A percentile compares a stretch with the other conserved stretches of the same genome.
Conservation (phyloP, 2,329 filamentous ascomycete species). For the Aspergillus cejpii region DNA sequence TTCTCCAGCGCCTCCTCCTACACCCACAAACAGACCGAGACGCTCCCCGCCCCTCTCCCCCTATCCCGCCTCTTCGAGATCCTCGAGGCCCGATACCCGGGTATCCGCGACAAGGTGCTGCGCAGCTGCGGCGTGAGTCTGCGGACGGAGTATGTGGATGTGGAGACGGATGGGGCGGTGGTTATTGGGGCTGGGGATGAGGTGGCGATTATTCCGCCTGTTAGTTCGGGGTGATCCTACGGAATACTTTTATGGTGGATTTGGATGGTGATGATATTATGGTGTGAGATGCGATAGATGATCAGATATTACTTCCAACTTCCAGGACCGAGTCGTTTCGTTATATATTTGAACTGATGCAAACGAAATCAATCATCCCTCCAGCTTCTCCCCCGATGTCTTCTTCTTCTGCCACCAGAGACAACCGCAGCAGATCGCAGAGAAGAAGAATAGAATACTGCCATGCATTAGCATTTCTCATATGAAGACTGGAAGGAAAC, state of each 20-base stretch:
- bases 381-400: constrained; percentile 19
- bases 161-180: constrained; percentile 18
- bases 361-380: constrained; percentile 12
- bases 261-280: too few relatives aligned
- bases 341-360: too few relatives aligned
- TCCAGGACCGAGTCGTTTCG: too few relatives aligned
- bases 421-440: constrained; percentile 51
- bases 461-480: constrained; percentile 1
- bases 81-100: constrained; percentile 39
- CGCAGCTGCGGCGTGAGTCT: constrained; percentile 39
- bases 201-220: constrained; percentile 44
- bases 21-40: constrained; percentile 37
- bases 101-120: constrained; percentile 36
- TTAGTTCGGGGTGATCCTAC: constrained; percentile 39
- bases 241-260: constrained; percentile 1
- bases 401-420: constrained; percentile 57
- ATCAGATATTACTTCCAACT: too few relatives aligned
- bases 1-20: constrained; percentile 41
- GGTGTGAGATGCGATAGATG: too few relatives aligned
- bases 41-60: constrained; percentile 38
- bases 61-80: constrained; percentile 32
- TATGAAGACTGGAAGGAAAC: constrained; percentile 20
- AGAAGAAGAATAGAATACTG: constrained; percentile 61
- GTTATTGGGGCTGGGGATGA: constrained; percentile 38
- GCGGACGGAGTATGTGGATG: constrained; percentile 42